Evolutionary conservation across 2,329 filamentous ascomycete genomes (phyloP), one percentile per base, ranked within the genome.

Genomic region (Graphium sp.): DNA sequence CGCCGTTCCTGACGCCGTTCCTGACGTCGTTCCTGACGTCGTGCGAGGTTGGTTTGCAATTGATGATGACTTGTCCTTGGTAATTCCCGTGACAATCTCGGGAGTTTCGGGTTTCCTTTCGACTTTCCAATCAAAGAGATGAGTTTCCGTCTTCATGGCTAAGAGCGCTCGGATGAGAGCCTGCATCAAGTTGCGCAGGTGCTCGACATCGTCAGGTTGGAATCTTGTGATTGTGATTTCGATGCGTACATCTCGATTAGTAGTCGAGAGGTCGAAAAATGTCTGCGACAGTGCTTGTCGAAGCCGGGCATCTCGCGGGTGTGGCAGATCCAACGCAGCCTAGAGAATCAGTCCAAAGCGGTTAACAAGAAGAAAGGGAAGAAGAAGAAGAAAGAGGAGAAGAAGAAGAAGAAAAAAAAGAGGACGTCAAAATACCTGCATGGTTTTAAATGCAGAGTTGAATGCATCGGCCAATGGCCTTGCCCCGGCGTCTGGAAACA

Each of bases 211-310:
- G 8, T 50, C 45, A 2, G 66, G 63, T 8, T 45, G 46, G 32
- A 70, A 64, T 1, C 58, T 52, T 2, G 63, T 67, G 4, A 70
- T 45, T 2, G 65, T 63, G n/a, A 69, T 53, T 30, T 71, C 66
- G 29, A 68, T 55, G 9, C 55, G 53, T 33, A 72, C 54, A 37
- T 73, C 67, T 41, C 66, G 55, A 34, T 66, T 59, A 3, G 59
- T 60, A 35, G 65, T 53, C 10, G 66, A 69, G 30, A 72, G 49
- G 32, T 64, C 56, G 33, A 71, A 62, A 33, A 69, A 69, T 1
- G 58, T 54, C 34, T 54, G 56, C 5, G 58, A 55, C 12, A 73
- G 45, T 21, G 53, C 49, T 24, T 59, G 51, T 18, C 60, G 54
- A 4, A 35, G 49, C 26, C 40, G 39, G 3, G 37, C 41, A 25